Evolutionary conservation across 2,329 filamentous ascomycete species (phyloP), one percentile per base, ranked within the genome.

Genomic region (Colletotrichum viniferum): DNA sequence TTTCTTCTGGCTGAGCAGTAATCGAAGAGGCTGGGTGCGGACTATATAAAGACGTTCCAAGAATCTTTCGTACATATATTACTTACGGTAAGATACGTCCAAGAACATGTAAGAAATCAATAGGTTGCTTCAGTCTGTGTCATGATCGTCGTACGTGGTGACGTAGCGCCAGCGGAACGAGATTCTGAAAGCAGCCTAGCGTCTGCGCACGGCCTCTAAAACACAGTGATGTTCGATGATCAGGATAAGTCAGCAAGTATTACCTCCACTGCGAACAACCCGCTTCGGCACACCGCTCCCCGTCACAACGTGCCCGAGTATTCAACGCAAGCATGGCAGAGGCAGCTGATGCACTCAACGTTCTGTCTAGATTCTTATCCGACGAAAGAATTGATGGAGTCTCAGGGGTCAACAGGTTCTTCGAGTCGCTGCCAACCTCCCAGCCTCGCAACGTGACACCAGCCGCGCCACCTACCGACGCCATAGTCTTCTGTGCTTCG

Each of bases 401-500:
- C 14, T 18, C 60, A 4, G 69, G 56, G 10, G 34, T 77, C 18
- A 73, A 73, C 16, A 28, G 21, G 10, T 73, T 74, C 21, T 34
- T 69, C 12, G 38, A 43, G 13, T 68, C 66, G 8, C 24, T 69
- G 9, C 56, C 55, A 43, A 60, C 32, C 6, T 16, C 30, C 34
- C n/a, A 13, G 21, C 5, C 18, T 9, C 24, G 38, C 12, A n/a
- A 30, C 10, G 48, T 18, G 9, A 43, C 7, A 10, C 24, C 16
- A 24, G 30, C n/a, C 30, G 30, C 36, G 30, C 66, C 28, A 28
- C 64, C 76, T 2, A 63, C 66, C n/a, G 73, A 76, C 43, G 73
- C 55, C 32, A 65, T 77, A 24, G 73, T 76, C 32, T 69, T 77
- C 14, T 77, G 73, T 58, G 73, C 66, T 7, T 76, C 76, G 24